Evolutionary conservation across 2,329 filamentous ascomycete genomes (phyloP).

Genomic region (Claviceps humidiphila): DNA sequence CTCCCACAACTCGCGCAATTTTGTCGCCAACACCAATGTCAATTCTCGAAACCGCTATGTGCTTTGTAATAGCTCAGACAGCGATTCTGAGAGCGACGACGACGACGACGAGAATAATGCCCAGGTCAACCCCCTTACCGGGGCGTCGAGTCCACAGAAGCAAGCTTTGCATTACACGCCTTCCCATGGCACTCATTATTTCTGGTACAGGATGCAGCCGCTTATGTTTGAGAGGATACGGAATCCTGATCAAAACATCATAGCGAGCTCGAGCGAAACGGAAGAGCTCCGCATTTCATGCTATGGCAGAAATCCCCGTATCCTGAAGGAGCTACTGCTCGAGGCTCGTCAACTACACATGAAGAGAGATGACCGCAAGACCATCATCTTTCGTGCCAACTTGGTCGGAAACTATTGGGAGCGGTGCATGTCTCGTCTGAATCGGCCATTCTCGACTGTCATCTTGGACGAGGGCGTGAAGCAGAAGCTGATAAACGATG

Average conservation of each 20-base stretch:
- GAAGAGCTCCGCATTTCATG: conserved; percentile 49
- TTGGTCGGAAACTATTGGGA: conserved; percentile 41
- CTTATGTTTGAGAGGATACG: conserved; percentile 43
- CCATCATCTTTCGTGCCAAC: conserved; percentile 50
- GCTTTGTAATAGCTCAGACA: conserved; percentile 30
- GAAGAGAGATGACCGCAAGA: conserved; percentile 47
- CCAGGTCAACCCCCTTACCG: conserved; percentile 12
- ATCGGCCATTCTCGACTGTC: conserved; percentile 51
- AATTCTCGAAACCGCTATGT: conserved; percentile 38
- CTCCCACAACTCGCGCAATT: conserved; percentile 43
- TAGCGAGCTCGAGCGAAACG: conserved; percentile 31
- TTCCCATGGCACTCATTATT: conserved; percentile 52
- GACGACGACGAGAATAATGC: conserved; percentile 28
- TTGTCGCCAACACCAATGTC: conserved; percentile 51
- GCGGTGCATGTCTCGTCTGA: conserved; percentile 46
- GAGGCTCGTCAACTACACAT: conserved; percentile 44
- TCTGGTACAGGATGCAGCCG: conserved; percentile 49
- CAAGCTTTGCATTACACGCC: conserved; percentile 51
- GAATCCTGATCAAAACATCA: conserved; percentile 27
- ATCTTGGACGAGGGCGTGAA: conserved; percentile 50
- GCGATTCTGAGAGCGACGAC: conserved; percentile 19
- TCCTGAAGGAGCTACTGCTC: conserved; percentile 48
- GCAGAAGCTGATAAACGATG: conserved; percentile 44
- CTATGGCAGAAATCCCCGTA: conserved; percentile 45
- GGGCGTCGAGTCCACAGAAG: conserved; percentile 19